Percentiles rank a stretch among this genome's conserved stretches.
Conservation (phyloP, 192 early-diverging fungal genomes). For the Pilobolus umbonatus region DNA sequence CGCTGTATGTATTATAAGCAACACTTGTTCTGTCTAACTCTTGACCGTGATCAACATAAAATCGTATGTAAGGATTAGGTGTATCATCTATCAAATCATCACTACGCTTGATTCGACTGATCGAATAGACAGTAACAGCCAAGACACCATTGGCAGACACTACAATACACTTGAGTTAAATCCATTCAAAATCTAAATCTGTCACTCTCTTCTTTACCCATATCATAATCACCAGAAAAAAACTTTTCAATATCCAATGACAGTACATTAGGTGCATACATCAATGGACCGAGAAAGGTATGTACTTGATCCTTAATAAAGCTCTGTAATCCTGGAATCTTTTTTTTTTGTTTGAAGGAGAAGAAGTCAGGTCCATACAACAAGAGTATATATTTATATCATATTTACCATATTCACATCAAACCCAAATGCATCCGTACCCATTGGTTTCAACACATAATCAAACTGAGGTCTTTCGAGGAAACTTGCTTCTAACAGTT, state of each 20-base stretch:
- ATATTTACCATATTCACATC: constrained; percentile 61
- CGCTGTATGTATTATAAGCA: constrained; percentile 12
- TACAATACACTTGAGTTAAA: background rate
- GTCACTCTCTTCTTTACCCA: constrained; percentile 11
- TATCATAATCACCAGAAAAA: constrained; percentile 29
- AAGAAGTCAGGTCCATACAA: background rate
- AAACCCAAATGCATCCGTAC: constrained; percentile 58
- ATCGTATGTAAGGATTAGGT: constrained; percentile 26
- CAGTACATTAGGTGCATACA: constrained; percentile 35
- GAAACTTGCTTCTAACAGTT: constrained; percentile 66
- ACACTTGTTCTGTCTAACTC: constrained; percentile 25
- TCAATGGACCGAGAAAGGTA: constrained; percentile 45
- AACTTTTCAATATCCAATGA: constrained; percentile 27
- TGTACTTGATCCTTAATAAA: constrained; percentile 60
- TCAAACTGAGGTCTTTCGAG: constrained; percentile 68
- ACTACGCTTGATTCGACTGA: constrained; percentile 12
- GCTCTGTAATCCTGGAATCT: constrained; percentile 60
- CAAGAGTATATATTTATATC: background rate
- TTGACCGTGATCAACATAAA: constrained; percentile 28
- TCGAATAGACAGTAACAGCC: constrained; percentile 25
- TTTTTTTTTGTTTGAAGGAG: too few relatives aligned
- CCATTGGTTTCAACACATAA: constrained; percentile 76
- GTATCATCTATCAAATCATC: constrained; percentile 5
- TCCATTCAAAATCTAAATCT: background rate
- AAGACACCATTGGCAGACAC: constrained; percentile 28